A percentile compares a stretch with the other conserved stretches of the same genome.
Conservation (phyloP, 2,329 filamentous ascomycete species). For the Venturia pyrina region DNA sequence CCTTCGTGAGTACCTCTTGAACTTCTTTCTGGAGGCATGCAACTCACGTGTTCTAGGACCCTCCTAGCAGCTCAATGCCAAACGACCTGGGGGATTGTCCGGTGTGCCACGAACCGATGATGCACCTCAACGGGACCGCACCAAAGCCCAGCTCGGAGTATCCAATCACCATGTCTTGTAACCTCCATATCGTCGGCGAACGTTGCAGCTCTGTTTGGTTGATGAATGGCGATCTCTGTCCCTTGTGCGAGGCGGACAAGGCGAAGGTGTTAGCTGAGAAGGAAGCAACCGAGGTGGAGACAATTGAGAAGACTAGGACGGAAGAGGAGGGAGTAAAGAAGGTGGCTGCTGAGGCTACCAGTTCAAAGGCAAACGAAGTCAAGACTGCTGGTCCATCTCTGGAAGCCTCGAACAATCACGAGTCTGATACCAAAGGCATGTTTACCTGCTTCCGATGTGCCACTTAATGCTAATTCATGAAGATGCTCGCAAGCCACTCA, state of each 20-base stretch:
- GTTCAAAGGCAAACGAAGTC: background rate
- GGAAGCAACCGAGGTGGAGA: background rate
- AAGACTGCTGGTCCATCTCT: background rate
- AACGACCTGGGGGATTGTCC: background rate
- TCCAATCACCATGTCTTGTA: background rate
- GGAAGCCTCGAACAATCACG: background rate
- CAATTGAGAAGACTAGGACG: background rate
- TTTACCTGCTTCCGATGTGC: background rate
- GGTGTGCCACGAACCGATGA: background rate
- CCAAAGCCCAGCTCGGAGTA: background rate
- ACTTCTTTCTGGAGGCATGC: background rate
- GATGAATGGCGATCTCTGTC: background rate
- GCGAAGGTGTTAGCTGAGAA: background rate
- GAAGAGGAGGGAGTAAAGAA: background rate
- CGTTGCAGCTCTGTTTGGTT: background rate
- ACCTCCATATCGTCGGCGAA: background rate
- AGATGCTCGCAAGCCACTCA: background rate
- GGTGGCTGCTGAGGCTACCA: background rate
- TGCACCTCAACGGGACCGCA: background rate
- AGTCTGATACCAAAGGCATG: background rate
- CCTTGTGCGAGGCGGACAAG: background rate
- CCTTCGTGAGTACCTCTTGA: background rate
- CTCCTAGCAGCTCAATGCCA: background rate
- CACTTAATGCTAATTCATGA: background rate
- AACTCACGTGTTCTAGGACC: background rate